These are phyloP conservation scores for Dipsacomyces acuminosporus DNA, from an alignment of 371 early-diverging fungal genomes.

Conservation along the genomic window DNA sequence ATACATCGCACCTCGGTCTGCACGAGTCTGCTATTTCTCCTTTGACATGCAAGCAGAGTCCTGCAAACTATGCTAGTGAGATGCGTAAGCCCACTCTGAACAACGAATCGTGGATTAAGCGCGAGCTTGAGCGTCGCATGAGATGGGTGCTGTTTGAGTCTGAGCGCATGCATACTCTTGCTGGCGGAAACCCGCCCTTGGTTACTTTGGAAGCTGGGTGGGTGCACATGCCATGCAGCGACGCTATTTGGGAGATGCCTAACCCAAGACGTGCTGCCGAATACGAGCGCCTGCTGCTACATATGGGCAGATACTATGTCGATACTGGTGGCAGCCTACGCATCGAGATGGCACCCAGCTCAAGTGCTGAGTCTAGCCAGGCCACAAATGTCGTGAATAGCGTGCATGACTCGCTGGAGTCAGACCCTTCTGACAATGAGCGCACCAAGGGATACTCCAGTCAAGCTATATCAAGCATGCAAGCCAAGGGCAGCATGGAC, in stretches of 20 bases:
- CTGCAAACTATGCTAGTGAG: slow-evolving; percentile 38
- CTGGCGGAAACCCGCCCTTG: slow-evolving; percentile 38
- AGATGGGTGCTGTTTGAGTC: slow-evolving; percentile 45
- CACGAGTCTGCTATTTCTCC: slow-evolving; percentile 42
- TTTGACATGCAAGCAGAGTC: slow-evolving; percentile 38
- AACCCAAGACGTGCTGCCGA: slow-evolving; percentile 40
- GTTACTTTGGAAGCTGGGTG: slow-evolving; percentile 44
- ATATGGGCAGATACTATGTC: slow-evolving; percentile 45
- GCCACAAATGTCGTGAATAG: neutral
- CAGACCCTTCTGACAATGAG: slow-evolving; percentile 2
- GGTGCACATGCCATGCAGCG: slow-evolving; percentile 48
- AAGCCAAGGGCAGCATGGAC: no score
- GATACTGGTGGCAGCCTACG: slow-evolving; percentile 45
- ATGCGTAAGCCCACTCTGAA: slow-evolving; percentile 39
- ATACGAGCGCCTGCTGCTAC: slow-evolving; percentile 44
- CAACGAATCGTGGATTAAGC: slow-evolving; percentile 33
- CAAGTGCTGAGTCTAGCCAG: slow-evolving; percentile 8
- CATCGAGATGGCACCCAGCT: slow-evolving; percentile 29
- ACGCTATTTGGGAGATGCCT: slow-evolving; percentile 33
- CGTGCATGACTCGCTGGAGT: slow-evolving; percentile 2
- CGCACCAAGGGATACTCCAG: no score
- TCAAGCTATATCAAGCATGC: no score
- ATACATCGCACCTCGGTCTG: slow-evolving; percentile 44
- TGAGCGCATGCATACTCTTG: slow-evolving; percentile 40
- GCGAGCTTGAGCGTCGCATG: slow-evolving; percentile 44